Conservation (phyloP, 192 early-diverging fungal species). For the Gorgonomyces haynaldii region DNA sequence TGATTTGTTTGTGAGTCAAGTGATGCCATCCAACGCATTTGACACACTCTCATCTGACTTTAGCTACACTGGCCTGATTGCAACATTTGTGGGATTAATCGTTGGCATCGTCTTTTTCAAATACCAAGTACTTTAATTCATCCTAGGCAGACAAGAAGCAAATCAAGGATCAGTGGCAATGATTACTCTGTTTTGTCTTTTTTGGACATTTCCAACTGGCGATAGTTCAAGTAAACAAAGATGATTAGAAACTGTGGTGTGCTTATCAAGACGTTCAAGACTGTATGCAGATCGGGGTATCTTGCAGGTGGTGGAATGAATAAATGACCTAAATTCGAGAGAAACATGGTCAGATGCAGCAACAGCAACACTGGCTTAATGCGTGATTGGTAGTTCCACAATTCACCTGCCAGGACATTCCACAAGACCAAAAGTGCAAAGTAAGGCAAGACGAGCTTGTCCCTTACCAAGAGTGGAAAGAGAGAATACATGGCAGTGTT, state of each 20-base stretch:
- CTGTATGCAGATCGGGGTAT: no score
- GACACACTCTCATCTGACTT: slow-evolving; percentile 90
- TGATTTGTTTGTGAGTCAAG: slow-evolving; percentile 78
- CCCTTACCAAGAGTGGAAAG: slow-evolving; percentile 74
- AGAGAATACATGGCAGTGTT: slow-evolving; percentile 81
- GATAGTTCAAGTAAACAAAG: background rate
- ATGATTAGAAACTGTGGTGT: background rate
- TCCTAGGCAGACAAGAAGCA: slow-evolving; percentile 11
- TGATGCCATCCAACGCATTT: slow-evolving; percentile 79
- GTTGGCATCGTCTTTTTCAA: slow-evolving; percentile 59
- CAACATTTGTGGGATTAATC: slow-evolving; percentile 69
- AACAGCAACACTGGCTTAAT: no score
- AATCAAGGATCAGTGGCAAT: background rate
- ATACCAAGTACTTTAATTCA: slow-evolving; percentile 30
- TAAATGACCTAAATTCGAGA: no score
- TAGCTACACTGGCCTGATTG: slow-evolving; percentile 69
- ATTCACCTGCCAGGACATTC: slow-evolving; percentile 45
- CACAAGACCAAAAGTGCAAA: slow-evolving; percentile 57
- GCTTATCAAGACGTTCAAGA: background rate
- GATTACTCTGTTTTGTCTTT: background rate
- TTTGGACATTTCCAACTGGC: background rate
- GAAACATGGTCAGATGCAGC: no score
- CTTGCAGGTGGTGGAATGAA: no score
- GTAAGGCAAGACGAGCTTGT: slow-evolving; percentile 63
- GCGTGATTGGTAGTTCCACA: background rate